Evolutionary conservation across 2,329 filamentous ascomycete species (phyloP), one percentile per base, ranked within the genome.

Genomic region (Aspergillus ochraceus): DNA sequence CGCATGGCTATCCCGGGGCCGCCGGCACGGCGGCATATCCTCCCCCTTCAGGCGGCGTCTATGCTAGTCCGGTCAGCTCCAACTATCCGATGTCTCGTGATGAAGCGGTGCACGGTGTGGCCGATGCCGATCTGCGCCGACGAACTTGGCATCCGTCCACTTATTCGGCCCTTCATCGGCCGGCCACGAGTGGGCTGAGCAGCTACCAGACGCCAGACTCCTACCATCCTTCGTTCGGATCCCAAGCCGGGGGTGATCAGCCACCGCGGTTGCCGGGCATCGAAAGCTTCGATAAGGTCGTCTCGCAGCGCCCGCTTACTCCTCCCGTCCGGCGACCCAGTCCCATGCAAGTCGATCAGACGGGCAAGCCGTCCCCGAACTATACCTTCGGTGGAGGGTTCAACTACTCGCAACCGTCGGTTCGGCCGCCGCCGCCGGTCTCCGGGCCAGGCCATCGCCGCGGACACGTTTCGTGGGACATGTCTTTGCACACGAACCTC

Each of bases 91-190:
- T 67, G 22, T 69, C 74, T 6, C 71, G 74, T 29, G 75, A 77
- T 30, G 74, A 74, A 53, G 64, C 66, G 26, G 68, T 61, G n/a
- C 64, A 72, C 29, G 72, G 66, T 55, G 65, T 74, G 6, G 79
- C 84, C 0, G 92, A 96, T 63, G 88, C 92, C 47, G 90, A 91
- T 57, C 91, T 88, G 85, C 87, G 92, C 64, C 83, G 93, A 62
- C 86, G 92, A 55, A 97, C 93, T 2, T 97, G 93, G 93, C 93
- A 97, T 75, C 91, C 92, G 0, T 90, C 78, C 2, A 78, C 78
- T 4, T 76, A 92, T 62, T 90, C 87, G 17, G 84, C 84, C 63
- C 87, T 86, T 62, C 83, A 83, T 60, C 80, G 87, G 32, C 86
- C 88, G 52, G 84, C 85, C 17, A 90, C 88, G 14, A 93, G 90